Conservation (phyloP, 352 stramenopile genomes). For the Globisporangium solare region DNA sequence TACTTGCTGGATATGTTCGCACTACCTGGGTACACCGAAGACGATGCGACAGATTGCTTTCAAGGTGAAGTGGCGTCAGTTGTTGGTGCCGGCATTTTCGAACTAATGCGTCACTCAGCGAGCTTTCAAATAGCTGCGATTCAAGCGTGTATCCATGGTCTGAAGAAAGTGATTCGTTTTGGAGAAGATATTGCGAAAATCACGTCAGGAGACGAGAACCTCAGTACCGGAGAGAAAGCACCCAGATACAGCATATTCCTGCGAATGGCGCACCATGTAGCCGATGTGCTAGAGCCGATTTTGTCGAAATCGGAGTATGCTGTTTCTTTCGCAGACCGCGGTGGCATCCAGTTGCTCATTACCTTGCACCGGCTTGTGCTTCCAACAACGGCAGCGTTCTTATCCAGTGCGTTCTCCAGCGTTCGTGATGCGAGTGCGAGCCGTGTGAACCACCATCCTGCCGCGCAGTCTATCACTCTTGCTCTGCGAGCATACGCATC, state of each 20-base stretch:
- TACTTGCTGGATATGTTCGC: constrained; percentile 91
- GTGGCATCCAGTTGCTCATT: constrained; percentile 87
- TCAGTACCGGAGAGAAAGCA: neutral
- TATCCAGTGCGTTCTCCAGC: constrained; percentile 43
- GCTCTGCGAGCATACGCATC: constrained; percentile 87
- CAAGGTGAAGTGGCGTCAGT: constrained; percentile 92
- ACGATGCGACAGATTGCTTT: constrained; percentile 85
- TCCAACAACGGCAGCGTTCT: constrained; percentile 73
- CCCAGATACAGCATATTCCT: constrained; percentile 36
- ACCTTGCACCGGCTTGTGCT: constrained; percentile 88
- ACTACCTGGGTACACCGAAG: constrained; percentile 82
- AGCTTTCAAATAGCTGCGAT: constrained; percentile 84
- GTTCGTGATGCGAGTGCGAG: constrained; percentile 1
- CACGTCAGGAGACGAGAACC: constrained; percentile 7
- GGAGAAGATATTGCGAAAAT: constrained; percentile 45
- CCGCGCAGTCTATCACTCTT: constrained; percentile 84
- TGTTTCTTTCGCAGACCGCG: constrained; percentile 86
- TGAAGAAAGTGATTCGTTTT: constrained; percentile 89
- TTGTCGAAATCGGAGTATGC: constrained; percentile 93
- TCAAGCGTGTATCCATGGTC: constrained; percentile 81
- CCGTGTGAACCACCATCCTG: constrained; percentile 80
- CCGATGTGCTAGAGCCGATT: constrained; percentile 93
- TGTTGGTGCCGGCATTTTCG: constrained; percentile 92
- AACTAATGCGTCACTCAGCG: constrained; percentile 95
- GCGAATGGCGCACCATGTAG: constrained; percentile 76